phyloP scores from a whole-genome alignment of 1,284 basidiomycete genomes.

The Meripilus lineatus region DNA sequence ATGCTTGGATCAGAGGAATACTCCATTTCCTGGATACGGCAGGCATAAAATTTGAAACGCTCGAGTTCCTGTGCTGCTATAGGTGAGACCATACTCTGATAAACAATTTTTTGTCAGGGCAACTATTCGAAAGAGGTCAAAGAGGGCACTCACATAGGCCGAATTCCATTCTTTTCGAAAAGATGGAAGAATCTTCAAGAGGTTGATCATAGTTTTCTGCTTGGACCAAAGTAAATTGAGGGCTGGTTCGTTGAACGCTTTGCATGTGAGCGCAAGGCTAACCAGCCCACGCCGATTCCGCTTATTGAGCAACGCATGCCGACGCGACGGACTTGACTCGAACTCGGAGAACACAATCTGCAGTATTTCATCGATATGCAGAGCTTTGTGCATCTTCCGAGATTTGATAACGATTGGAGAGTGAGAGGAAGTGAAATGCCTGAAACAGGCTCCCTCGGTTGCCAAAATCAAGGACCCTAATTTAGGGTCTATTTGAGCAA shows the following conservation, averaged over 20 bases:
- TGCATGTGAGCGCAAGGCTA: slow-evolving; percentile 24
- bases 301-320: too few relatives aligned
- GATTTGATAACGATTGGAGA: neutral
- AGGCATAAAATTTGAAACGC: slow-evolving; percentile 7
- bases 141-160: slow-evolving; percentile 5
- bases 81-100: neutral
- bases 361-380: slow-evolving; percentile 13
- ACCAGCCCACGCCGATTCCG: slow-evolving; percentile 16
- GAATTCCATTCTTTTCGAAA: neutral
- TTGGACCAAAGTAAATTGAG: slow-evolving; percentile 23
- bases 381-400: slow-evolving; percentile 6
- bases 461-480: too few relatives aligned
- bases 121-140: neutral
- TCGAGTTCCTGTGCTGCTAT: slow-evolving; percentile 4
- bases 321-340: too few relatives aligned
- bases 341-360: neutral
- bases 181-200: slow-evolving; percentile 6
- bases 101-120: neutral
- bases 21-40: slow-evolving; percentile 3
- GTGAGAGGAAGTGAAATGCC: too few relatives aligned
- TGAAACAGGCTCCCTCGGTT: too few relatives aligned
- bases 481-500: too few relatives aligned
- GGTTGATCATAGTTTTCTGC: slow-evolving; percentile 7
- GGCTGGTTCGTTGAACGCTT: slow-evolving; percentile 20
- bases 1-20: slow-evolving; percentile 1